Conservation (phyloP, 2,329 filamentous ascomycete species). For the Penicillium vulpinum region DNA sequence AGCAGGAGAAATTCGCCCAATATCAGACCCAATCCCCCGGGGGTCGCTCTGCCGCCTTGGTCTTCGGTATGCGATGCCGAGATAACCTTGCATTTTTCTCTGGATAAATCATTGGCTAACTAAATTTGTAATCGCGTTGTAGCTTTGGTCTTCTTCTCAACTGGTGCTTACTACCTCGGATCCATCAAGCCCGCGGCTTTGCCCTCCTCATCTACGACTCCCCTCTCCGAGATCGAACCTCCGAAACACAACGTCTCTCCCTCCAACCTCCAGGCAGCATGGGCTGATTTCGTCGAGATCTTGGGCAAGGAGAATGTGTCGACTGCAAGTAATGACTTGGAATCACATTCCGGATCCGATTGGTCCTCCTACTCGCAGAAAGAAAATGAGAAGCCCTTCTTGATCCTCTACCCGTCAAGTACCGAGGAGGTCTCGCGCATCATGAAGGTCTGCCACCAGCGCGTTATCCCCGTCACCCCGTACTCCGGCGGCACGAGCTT, state of each 20-base stretch:
- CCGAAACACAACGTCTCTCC: slow-evolving; percentile 58
- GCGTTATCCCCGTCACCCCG: slow-evolving; percentile 79
- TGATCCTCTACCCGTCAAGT: slow-evolving; percentile 72
- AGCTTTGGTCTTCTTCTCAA: slow-evolving; percentile 55
- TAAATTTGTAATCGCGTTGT: background rate
- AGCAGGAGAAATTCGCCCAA: slow-evolving; percentile 54
- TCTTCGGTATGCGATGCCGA: slow-evolving; percentile 32
- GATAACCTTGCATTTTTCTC: slow-evolving; percentile 7
- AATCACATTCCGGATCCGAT: slow-evolving; percentile 61
- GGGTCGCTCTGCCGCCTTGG: slow-evolving; percentile 40
- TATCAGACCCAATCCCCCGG: slow-evolving; percentile 43
- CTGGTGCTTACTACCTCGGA: slow-evolving; percentile 58
- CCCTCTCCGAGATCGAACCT: slow-evolving; percentile 50
- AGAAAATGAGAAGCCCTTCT: slow-evolving; percentile 47
- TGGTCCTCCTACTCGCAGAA: slow-evolving; percentile 58
- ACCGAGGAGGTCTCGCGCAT: slow-evolving; percentile 84
- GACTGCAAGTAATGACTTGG: slow-evolving; percentile 55
- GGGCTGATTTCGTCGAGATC: slow-evolving; percentile 62
- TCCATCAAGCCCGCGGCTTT: slow-evolving; percentile 49
- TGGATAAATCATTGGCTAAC: slow-evolving; percentile 12
- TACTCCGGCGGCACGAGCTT: slow-evolving; percentile 87
- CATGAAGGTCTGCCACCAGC: slow-evolving; percentile 82
- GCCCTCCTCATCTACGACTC: slow-evolving; percentile 56
- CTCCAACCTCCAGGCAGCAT: slow-evolving; percentile 63
- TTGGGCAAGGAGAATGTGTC: slow-evolving; percentile 65